Conservation (phyloP, 2,329 filamentous ascomycete species). For the Sphaerulina populicola region DNA sequence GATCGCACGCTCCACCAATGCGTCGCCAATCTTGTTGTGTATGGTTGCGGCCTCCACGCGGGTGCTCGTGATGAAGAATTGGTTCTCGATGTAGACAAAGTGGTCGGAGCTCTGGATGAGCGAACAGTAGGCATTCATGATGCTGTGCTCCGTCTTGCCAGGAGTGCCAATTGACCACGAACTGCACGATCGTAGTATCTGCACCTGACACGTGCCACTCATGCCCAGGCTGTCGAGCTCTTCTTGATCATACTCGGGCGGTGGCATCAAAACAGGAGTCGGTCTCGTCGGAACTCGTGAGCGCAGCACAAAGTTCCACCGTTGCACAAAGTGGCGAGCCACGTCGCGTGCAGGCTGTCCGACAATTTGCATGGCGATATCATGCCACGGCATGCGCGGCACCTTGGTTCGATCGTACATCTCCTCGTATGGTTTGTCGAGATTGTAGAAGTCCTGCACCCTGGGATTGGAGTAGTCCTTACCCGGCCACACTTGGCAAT, state of each 20-base stretch:
- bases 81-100: constrained; percentile 97
- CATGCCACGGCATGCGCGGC: constrained; percentile 97
- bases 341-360: constrained; percentile 91
- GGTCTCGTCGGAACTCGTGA: constrained; percentile 89
- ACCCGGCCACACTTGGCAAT: constrained; percentile 92
- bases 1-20: constrained; percentile 83
- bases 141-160: constrained; percentile 81
- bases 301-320: constrained; percentile 94
- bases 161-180: constrained; percentile 85
- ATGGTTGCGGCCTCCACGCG: constrained; percentile 82
- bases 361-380: constrained; percentile 95
- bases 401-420: constrained; percentile 92
- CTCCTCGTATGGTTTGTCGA: constrained; percentile 93
- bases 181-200: constrained; percentile 82
- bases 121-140: constrained; percentile 90
- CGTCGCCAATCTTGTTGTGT: constrained; percentile 87
- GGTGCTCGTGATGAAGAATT: constrained; percentile 93
- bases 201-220: constrained; percentile 89
- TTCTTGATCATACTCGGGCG: constrained; percentile 78
- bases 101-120: constrained; percentile 93
- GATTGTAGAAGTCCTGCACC: constrained; percentile 86
- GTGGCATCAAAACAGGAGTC: constrained; percentile 84
- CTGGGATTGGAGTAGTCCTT: constrained; percentile 98
- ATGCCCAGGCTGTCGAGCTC: constrained; percentile 83
- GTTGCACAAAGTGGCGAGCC: constrained; percentile 90